Conservation (phyloP, 1,284 basidiomycete genomes). For the Pyrrhoderma noxium region DNA sequence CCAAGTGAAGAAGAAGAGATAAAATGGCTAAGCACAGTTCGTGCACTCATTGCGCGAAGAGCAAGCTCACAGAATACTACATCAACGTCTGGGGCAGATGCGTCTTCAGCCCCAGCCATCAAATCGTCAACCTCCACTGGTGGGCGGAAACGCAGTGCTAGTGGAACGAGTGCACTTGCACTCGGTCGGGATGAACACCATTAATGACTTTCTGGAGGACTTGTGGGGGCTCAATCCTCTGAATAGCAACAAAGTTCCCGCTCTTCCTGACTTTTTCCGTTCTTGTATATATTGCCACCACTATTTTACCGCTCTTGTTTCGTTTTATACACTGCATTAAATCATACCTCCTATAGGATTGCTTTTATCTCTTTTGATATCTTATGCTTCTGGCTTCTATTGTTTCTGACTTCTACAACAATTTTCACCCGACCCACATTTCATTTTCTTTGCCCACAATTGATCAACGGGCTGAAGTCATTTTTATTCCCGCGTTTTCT, state of each 20-base stretch:
- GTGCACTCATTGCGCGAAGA: conserved; percentile 78
- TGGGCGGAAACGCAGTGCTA: conserved; percentile 18
- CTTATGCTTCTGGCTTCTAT: too few relatives aligned
- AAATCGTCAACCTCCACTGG: conserved; percentile 20
- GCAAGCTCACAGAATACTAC: conserved; percentile 41
- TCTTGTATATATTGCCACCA: conserved; percentile 3
- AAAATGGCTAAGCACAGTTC: conserved; percentile 92
- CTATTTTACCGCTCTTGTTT: not conserved
- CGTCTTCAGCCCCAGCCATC: conserved; percentile 10
- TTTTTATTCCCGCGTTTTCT: too few relatives aligned
- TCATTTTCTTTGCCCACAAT: too few relatives aligned
- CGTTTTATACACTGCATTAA: not conserved
- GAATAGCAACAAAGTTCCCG: not conserved
- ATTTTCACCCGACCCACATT: too few relatives aligned
- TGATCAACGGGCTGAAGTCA: too few relatives aligned
- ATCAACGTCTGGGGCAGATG: conserved; percentile 18
- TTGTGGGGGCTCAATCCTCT: too few relatives aligned
- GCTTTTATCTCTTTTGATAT: too few relatives aligned
- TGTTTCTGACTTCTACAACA: too few relatives aligned
- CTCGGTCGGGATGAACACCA: conserved; percentile 7
- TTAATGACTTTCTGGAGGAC: too few relatives aligned
- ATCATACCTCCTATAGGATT: too few relatives aligned
- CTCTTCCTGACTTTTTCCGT: not conserved
- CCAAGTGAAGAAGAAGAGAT: conserved; percentile 98
- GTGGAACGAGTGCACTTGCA: conserved; percentile 13